A percentile compares a stretch with the other conserved stretches of the same genome.
phyloP scores from a whole-genome alignment of 306 rosid genomes.

The Sechiopsis laciniata region DNA sequence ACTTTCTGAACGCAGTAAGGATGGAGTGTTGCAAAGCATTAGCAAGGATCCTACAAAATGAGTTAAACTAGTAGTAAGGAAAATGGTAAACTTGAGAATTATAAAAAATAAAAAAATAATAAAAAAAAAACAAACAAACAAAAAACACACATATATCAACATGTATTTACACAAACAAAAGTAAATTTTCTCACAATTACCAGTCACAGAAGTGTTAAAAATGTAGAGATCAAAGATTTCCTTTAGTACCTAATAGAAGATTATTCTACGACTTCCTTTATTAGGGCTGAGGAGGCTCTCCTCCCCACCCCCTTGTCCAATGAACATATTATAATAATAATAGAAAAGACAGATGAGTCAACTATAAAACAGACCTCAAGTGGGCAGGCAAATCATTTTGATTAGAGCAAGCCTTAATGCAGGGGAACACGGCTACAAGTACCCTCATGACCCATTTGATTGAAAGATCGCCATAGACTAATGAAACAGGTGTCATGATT shows the following conservation, averaged over 20 bases:
- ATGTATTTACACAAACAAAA: not conserved
- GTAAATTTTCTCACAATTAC: not conserved
- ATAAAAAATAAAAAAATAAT: not conserved
- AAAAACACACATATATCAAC: not conserved
- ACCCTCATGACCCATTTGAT: conserved; percentile 83
- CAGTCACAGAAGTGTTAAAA: not conserved
- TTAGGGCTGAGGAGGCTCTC: not conserved
- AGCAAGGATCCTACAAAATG: conserved; percentile 61
- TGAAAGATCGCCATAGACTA: conserved; percentile 61
- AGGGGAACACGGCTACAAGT: conserved; percentile 67
- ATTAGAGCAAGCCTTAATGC: conserved; percentile 79
- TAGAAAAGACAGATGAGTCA: conserved; percentile 21
- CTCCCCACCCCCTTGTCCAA: not conserved
- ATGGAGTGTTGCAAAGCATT: conserved; percentile 57
- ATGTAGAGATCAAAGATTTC: not conserved
- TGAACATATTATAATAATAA: not conserved
- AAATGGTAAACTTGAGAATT: conserved; percentile 13
- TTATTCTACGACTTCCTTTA: not conserved
- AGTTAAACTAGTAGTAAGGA: conserved; percentile 20
- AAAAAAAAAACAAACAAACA: not conserved
- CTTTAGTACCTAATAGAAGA: not conserved
- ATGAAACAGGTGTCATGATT: conserved; percentile 47
- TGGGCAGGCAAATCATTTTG: conserved; percentile 60
- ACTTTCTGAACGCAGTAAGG: conserved; percentile 58
- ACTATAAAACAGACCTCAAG: conserved; percentile 53